Conservation (phyloP, 345 rosid species). For the Sonneratia caseolaris region DNA sequence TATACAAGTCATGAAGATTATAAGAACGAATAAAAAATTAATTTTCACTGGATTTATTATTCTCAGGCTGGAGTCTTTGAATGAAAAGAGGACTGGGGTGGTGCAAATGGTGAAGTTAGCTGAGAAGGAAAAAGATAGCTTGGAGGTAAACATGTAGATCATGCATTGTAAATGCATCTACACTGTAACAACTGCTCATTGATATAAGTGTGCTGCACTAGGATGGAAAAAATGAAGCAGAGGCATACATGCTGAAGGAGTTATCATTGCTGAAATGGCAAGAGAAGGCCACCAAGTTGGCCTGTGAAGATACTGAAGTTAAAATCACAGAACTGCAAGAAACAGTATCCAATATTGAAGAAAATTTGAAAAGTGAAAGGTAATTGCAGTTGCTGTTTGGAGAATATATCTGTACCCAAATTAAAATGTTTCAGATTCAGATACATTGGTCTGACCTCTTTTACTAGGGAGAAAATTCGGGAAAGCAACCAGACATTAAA, state of each 20-base stretch:
- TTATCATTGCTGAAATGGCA: slow-evolving; percentile 80
- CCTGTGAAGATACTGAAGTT: slow-evolving; percentile 50
- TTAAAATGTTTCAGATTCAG: background rate
- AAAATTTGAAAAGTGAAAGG: slow-evolving; percentile 60
- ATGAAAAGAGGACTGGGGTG: slow-evolving; percentile 85
- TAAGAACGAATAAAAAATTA: background rate
- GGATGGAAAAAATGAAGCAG: slow-evolving; percentile 93
- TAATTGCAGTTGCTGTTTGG: slow-evolving; percentile 14
- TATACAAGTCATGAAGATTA: background rate
- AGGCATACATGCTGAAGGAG: slow-evolving; percentile 90
- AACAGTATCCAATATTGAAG: slow-evolving; percentile 52
- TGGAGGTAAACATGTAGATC: slow-evolving; percentile 49
- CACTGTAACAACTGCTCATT: background rate
- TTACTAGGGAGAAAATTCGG: slow-evolving; percentile 64
- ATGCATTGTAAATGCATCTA: background rate
- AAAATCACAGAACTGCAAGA: slow-evolving; percentile 52
- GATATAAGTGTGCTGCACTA: slow-evolving; percentile 15
- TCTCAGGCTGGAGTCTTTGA: slow-evolving; percentile 72
- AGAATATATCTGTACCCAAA: background rate
- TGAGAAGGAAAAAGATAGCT: slow-evolving; percentile 87
- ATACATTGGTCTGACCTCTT: slow-evolving; percentile 2
- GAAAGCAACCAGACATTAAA: slow-evolving; percentile 50
- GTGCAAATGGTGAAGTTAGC: slow-evolving; percentile 97
- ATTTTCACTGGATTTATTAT: background rate
- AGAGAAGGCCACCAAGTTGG: slow-evolving; percentile 81